Evolutionary conservation across 257 asterid genomes (phyloP), one percentile per base, ranked within the genome.

Genomic region (Oldenlandia corymbosa): DNA sequence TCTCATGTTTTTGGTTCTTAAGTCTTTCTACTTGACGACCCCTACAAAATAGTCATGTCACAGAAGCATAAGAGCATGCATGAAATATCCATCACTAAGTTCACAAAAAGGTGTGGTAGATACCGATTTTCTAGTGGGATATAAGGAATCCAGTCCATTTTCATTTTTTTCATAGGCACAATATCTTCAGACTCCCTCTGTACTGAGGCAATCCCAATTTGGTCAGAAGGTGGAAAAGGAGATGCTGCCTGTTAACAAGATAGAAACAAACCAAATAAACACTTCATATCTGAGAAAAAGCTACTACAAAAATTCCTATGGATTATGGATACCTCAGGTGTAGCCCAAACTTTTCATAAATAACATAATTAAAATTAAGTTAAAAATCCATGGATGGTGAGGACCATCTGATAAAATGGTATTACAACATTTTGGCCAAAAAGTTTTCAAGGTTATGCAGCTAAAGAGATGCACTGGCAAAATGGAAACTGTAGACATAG

Each of bases 111-210:
- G 58, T 78, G 26, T 13, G 8, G 16, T 16, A 28, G 18, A 27
- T 60, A 90, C 99, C 99, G 79, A 48, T 84, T 84, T 62, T 80
- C 95, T 30, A 90, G 80, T 18, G 99, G 95, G 46, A 93, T 87
- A 69, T 90, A 93, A 10, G 99, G 99, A 63, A 93, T 84, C 99
- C 99, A 93, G 71, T 81, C 97, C 97, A 93, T 89, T 81, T 93
- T 93, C 99, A 93, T 93, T 72, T 87, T 93, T 75, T 85, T 93
- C 99, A 93, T 93, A 5, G 95, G 97, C 63, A 93, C 49, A 57
- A 93, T 90, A 80, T 93, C 97, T 79, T 93, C 97, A 34, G 80
- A 75, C 78, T 87, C 97, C 71, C 99, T 85, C 76, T 93, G 99
- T 60, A 93, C 95, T 55, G 99, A 93, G 71, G 87, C 88, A 57